Percentiles rank a stretch among this genome's conserved stretches.
phyloP scores from a whole-genome alignment of 1,284 basidiomycete genomes.

The Ustilago trichophora region DNA sequence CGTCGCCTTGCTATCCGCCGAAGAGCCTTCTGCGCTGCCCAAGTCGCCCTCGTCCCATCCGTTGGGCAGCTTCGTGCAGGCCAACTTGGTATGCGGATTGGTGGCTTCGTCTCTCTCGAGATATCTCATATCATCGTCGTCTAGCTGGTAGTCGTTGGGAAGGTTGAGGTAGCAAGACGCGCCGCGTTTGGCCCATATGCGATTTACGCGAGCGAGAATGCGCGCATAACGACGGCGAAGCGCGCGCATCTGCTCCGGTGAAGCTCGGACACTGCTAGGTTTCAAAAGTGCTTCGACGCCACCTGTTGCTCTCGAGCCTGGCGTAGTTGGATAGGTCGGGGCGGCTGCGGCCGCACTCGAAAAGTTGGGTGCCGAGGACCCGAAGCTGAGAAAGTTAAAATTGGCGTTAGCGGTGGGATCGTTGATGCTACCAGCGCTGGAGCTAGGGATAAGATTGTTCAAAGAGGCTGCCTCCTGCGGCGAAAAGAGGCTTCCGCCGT shows the following conservation, averaged over 20 bases:
- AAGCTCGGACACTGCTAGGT: not conserved
- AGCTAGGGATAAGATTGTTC: not conserved
- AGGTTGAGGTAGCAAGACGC: conserved; percentile 24
- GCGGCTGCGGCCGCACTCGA: not conserved
- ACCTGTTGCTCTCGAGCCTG: not conserved
- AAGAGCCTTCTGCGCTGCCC: not conserved
- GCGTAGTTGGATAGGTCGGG: not conserved
- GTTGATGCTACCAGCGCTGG: no score
- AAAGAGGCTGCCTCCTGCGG: conserved; percentile 4
- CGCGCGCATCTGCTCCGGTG: conserved; percentile 1
- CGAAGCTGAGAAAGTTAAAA: conserved; percentile 2
- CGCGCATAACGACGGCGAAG: conserved; percentile 19
- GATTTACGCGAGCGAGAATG: conserved; percentile 25
- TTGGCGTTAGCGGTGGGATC: no score
- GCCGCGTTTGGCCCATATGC: conserved; percentile 32
- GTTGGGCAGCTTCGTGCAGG: conserved; percentile 21
- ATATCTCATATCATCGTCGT: conserved; percentile 18
- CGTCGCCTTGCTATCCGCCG: no score
- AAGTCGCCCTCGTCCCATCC: conserved; percentile 42
- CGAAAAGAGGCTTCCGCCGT: conserved; percentile 9
- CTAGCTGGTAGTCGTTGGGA: conserved; percentile 15
- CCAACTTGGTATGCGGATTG: conserved; percentile 33
- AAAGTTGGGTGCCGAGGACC: not conserved
- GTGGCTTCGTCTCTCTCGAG: conserved; percentile 19
- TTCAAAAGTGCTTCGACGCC: conserved; percentile 2